A percentile compares a stretch with the other conserved stretches of the same genome.
phyloP scores from a whole-genome alignment of 108 stramenopile species.

The Skeletonema tropicum region DNA sequence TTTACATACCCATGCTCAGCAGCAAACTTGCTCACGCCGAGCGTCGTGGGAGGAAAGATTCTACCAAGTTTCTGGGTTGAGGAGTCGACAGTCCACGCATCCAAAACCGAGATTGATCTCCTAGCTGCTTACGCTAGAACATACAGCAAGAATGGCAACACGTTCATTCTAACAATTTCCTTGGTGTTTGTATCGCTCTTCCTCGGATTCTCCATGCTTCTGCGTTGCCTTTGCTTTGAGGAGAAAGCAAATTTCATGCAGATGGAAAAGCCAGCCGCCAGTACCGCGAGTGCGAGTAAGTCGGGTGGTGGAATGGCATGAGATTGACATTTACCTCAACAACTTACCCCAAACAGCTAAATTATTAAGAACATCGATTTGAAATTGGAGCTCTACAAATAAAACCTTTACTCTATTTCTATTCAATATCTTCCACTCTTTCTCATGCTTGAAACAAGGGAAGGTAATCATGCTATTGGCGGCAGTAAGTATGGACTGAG shows the following conservation, averaged over 20 bases:
- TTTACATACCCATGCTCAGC: constrained; percentile 55
- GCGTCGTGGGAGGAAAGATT: constrained; percentile 58
- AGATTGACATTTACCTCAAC: too few species aligned
- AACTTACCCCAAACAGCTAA: too few species aligned
- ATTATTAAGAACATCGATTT: too few species aligned
- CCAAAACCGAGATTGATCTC: constrained; percentile 36
- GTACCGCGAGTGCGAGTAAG: background rate
- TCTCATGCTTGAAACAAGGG: too few species aligned
- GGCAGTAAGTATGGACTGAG: too few species aligned
- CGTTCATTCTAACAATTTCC: constrained; percentile 10
- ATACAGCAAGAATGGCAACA: constrained; percentile 22
- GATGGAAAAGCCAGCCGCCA: constrained; percentile 14
- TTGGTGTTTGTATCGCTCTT: constrained; percentile 12
- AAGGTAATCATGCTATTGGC: too few species aligned
- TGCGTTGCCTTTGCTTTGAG: constrained; percentile 45
- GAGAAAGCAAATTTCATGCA: constrained; percentile 30
- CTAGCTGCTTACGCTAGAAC: constrained; percentile 23
- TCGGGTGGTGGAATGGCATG: too few species aligned
- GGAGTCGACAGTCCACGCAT: constrained; percentile 38
- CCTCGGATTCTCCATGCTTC: constrained; percentile 40
- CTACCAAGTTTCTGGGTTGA: constrained; percentile 40
- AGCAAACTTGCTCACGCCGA: constrained; percentile 53
- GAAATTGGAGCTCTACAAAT: too few species aligned
- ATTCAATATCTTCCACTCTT: too few species aligned
- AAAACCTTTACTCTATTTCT: too few species aligned